A percentile compares a stretch with the other conserved stretches of the same genome.
Evolutionary conservation across 1,139 yeast species (phyloP).

Genomic region (Tardiomyces blankii): DNA sequence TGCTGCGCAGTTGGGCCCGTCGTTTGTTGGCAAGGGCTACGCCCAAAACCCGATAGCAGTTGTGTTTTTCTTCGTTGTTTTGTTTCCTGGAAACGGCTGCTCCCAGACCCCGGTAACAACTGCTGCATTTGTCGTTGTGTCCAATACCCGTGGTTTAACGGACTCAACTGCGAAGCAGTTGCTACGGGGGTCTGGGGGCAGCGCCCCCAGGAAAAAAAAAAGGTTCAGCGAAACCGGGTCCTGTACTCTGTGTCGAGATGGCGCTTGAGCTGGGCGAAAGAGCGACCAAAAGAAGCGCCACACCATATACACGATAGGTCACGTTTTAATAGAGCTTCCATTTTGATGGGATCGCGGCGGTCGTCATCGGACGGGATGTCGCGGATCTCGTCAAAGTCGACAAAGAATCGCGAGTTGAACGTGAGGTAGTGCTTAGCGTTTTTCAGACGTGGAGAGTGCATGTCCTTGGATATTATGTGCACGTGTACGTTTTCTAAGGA

Average conservation of each 20-base stretch:
- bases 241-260: slow-evolving; percentile 36
- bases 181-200: too few relatives aligned
- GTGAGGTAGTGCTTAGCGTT: slow-evolving; percentile 61
- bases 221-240: background rate
- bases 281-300: slow-evolving; percentile 33
- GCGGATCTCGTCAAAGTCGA: slow-evolving; percentile 33
- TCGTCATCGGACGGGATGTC: slow-evolving; percentile 5
- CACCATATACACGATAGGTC: slow-evolving; percentile 45
- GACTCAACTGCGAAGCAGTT: background rate
- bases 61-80: too few relatives aligned
- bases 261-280: slow-evolving; percentile 36
- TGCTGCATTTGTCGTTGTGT: too few relatives aligned
- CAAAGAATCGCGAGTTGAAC: slow-evolving; percentile 55
- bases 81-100: too few relatives aligned
- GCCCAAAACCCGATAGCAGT: too few relatives aligned
- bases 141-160: too few relatives aligned
- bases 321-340: slow-evolving; percentile 22
- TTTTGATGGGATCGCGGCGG: slow-evolving; percentile 11
- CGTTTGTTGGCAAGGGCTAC: too few relatives aligned
- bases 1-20: too few relatives aligned
- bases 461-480: slow-evolving; percentile 61
- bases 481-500: slow-evolving; percentile 59
- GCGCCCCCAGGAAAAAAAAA: too few relatives aligned
- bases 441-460: slow-evolving; percentile 43
- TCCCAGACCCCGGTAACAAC: too few relatives aligned